phyloP scores from a whole-genome alignment of 805 yeast genomes.

The Kodamaea nitidulidarum region DNA sequence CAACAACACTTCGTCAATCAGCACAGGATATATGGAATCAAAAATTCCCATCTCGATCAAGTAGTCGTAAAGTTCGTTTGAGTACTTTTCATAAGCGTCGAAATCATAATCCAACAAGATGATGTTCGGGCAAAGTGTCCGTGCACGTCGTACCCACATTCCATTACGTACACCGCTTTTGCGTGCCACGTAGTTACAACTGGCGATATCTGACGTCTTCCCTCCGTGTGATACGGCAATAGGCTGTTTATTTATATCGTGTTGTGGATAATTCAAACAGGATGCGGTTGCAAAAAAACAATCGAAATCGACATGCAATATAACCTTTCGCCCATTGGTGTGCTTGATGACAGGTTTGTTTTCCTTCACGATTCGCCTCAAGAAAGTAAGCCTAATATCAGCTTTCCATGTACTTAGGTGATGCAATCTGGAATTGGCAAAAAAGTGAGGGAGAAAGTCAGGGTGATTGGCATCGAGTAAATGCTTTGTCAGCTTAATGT shows the following conservation, averaged over 20 bases:
- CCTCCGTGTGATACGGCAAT: constrained; percentile 65
- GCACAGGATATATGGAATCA: constrained; percentile 66
- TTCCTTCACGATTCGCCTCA: constrained; percentile 40
- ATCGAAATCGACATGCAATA: constrained; percentile 88
- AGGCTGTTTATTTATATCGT: constrained; percentile 47
- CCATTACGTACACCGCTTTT: constrained; percentile 78
- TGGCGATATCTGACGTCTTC: constrained; percentile 72
- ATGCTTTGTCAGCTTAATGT: constrained; percentile 4
- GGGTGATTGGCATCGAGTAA: constrained; percentile 69
- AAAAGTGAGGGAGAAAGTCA: constrained; percentile 64
- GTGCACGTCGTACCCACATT: constrained; percentile 80
- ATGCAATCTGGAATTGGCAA: constrained; percentile 79
- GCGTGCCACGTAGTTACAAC: constrained; percentile 88
- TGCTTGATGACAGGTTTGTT: constrained; percentile 6
- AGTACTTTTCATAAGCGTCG: constrained; percentile 61
- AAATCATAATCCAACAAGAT: constrained; percentile 69
- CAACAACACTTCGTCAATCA: constrained; percentile 87
- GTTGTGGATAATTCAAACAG: constrained; percentile 49
- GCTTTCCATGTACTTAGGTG: constrained; percentile 87
- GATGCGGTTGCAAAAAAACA: constrained; percentile 92
- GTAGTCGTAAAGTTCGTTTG: constrained; percentile 60
- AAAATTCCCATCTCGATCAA: constrained; percentile 45
- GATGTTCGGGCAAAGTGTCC: constrained; percentile 60
- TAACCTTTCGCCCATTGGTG: constrained; percentile 20
- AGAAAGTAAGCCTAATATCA: constrained; percentile 59